Percentiles rank a stretch among this genome's conserved stretches.
Evolutionary conservation across 495 filamentous ascomycete genomes (phyloP).

Genomic region (Glarea lozoyensis): DNA sequence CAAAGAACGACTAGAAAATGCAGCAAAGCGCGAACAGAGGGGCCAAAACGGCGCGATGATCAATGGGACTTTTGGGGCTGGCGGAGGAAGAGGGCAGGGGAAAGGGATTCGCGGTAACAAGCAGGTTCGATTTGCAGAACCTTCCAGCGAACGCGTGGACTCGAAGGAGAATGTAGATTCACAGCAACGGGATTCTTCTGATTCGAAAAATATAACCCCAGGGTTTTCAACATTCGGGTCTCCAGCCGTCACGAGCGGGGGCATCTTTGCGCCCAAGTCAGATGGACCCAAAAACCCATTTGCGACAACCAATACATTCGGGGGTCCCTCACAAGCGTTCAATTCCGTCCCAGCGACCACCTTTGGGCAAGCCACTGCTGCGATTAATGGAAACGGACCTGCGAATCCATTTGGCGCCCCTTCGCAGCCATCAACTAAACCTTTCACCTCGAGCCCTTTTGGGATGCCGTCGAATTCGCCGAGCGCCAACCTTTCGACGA

Average conservation of each 20-base stretch:
- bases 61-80: too few species aligned
- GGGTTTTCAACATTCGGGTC: constrained; percentile 21
- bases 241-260: background rate
- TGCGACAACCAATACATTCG: constrained; percentile 6
- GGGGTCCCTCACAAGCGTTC: constrained; percentile 1
- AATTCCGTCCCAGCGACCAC: background rate
- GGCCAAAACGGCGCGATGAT: constrained; percentile 8
- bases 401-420: constrained; percentile 4
- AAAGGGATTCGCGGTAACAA: constrained; percentile 6
- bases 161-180: background rate
- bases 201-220: background rate
- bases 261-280: constrained; percentile 1
- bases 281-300: constrained; percentile 6
- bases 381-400: constrained; percentile 1
- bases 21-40: constrained; percentile 17
- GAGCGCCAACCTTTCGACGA: too few species aligned
- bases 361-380: background rate
- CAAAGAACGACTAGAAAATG: constrained; percentile 19
- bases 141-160: background rate
- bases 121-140: constrained; percentile 10
- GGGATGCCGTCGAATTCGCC: constrained; percentile 1
- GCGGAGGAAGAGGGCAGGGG: constrained; percentile 8
- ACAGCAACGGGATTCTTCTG: constrained; percentile 14
- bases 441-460: background rate
- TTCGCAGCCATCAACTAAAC: background rate